Evolutionary conservation across 2,329 filamentous ascomycete genomes (phyloP), one percentile per base, ranked within the genome.

Genomic region (Alternaria arborescens): DNA sequence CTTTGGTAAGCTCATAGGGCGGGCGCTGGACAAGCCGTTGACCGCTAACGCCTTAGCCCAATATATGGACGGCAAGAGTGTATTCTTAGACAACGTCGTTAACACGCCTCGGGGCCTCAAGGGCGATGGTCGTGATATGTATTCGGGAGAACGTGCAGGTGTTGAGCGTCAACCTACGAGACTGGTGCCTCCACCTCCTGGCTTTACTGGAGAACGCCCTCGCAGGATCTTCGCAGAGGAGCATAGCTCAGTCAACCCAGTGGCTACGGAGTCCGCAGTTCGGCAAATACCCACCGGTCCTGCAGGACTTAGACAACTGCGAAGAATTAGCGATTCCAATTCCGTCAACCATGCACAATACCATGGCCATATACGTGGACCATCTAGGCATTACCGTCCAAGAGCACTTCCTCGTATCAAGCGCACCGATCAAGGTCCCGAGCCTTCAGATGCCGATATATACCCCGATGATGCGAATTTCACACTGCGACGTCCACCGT

Each of bases 371-470:
- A 14, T 24, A 16, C 64, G 58, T 26, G 48, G 40, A 11, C 20
- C 47, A 8, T 64, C 62, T 6, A 40, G 58, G 32, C 20, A 16
- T 8, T 42, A 40, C 8, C 60, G 52, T 14, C 46, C 42, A 22
- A 57, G 61, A 46, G 54, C 62, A 22, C 42, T 55, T 16, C 65
- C 60, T 5, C 70, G 68, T 4, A 32, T 43, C n/a, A 74, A 66
- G 52, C 71, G 72, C 8, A 59, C 58, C 7, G 73, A 75, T 56
- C 73, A 76, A 60, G 74, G 74, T 1, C 74, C 74, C 5, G 60
- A 68, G 56, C 69, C 74, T 5, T 76, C 74, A 14, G 42, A 47
- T 3, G 74, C 74, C 4, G 74, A 76, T 42, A 72, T 75, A 52
- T 76, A 74, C 40, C 74, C 74, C 8, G 72, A 74, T 14, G 73